phyloP scores from a whole-genome alignment of 495 filamentous ascomycete genomes.

The Neurospora sp. region DNA sequence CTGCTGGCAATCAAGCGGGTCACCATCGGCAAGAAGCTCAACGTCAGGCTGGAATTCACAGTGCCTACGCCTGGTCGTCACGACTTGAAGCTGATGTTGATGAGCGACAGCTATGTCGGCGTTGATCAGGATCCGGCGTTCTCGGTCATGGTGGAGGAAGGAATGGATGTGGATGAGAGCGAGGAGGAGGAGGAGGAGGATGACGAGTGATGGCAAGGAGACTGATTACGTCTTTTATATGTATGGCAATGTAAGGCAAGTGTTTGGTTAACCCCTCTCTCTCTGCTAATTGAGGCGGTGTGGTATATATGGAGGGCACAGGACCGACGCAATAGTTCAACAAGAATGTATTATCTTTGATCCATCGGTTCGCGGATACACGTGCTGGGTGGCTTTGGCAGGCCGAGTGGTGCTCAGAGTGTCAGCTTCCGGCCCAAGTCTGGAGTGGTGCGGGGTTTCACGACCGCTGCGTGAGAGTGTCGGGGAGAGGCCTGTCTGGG shows the following conservation, averaged over 20 bases:
- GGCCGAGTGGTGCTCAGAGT: background rate
- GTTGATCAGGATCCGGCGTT: constrained; percentile 95
- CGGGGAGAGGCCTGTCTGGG: background rate
- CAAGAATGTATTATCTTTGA: constrained; percentile 7
- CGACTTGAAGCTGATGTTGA: constrained; percentile 82
- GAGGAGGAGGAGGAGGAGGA: constrained; percentile 65
- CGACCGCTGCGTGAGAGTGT: background rate
- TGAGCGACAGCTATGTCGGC: constrained; percentile 96
- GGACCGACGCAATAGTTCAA: constrained; percentile 5
- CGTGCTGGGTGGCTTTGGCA: background rate
- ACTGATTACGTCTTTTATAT: background rate
- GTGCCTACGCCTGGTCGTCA: constrained; percentile 78
- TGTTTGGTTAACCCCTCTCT: background rate
- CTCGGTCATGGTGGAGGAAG: constrained; percentile 73
- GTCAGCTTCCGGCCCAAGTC: background rate
- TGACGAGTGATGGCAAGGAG: constrained; percentile 25
- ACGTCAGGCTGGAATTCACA: constrained; percentile 76
- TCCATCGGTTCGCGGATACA: background rate
- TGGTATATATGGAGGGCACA: constrained; percentile 13
- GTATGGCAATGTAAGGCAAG: constrained; percentile 1
- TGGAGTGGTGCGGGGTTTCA: background rate
- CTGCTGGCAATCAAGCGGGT: constrained; percentile 90
- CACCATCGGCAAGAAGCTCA: constrained; percentile 68
- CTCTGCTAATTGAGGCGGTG: background rate
- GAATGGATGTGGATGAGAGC: constrained; percentile 89